These are phyloP conservation scores for Boehmeria nivea DNA, from an alignment of 306 rosid species.

Conservation along the genomic window DNA sequence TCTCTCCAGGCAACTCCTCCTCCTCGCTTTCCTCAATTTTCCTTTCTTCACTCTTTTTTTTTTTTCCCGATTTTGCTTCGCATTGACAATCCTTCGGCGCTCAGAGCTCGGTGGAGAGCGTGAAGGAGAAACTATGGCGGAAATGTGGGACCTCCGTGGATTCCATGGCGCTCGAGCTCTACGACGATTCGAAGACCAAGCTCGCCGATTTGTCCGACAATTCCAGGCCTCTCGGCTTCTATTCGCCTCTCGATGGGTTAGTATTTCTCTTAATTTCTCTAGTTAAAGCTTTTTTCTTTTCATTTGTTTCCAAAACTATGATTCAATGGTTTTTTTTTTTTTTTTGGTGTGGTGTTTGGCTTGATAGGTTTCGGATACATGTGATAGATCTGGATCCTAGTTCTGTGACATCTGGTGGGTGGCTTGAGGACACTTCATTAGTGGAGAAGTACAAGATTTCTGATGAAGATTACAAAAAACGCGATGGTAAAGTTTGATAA, in stretches of 20 bases:
- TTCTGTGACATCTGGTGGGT: constrained; percentile 88
- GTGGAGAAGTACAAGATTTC: constrained; percentile 82
- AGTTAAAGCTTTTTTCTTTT: background rate
- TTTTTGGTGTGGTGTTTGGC: constrained; percentile 4
- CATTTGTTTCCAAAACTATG: background rate
- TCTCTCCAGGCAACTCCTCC: constrained; percentile 48
- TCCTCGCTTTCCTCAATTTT: background rate
- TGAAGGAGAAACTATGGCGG: constrained; percentile 77
- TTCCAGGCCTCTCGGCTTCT: constrained; percentile 62
- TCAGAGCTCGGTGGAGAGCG: constrained; percentile 58
- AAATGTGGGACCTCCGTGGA: constrained; percentile 73
- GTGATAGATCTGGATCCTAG: constrained; percentile 79
- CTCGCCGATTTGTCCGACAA: constrained; percentile 54
- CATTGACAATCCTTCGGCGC: background rate
- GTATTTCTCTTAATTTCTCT: background rate
- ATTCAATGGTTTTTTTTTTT: background rate
- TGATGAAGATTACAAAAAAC: constrained; percentile 74
- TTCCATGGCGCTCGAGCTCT: constrained; percentile 71
- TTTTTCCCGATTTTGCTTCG: background rate
- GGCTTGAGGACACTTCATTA: constrained; percentile 92
- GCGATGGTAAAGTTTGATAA: constrained; percentile 41
- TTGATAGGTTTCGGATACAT: constrained; percentile 63
- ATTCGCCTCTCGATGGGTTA: constrained; percentile 81
- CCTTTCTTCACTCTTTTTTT: background rate
- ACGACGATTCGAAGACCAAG: constrained; percentile 55